Percentiles rank a stretch among this genome's conserved stretches.
Evolutionary conservation across 2,329 filamentous ascomycete species (phyloP).

Genomic region (Ophiostoma ulmi): DNA sequence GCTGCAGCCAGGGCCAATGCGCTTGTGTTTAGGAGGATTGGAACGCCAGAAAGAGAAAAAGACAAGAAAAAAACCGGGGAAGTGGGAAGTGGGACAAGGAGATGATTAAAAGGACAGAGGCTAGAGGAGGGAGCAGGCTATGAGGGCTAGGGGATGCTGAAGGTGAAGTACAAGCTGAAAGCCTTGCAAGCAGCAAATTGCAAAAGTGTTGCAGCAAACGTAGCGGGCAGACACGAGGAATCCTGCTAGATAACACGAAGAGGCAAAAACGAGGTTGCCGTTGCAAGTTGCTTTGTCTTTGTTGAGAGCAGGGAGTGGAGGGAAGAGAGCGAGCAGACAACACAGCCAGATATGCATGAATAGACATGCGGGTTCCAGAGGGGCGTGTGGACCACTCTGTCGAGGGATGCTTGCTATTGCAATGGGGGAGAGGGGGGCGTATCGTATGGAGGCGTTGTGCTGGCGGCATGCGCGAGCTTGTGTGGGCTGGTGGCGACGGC

Average conservation of each 20-base stretch:
- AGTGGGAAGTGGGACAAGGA: constrained; percentile 10
- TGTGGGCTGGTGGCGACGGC: not conserved
- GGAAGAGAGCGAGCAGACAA: not conserved
- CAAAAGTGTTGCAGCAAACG: not conserved
- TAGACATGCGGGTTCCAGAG: not conserved
- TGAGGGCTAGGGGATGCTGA: not conserved
- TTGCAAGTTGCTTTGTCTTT: no score
- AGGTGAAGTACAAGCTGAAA: constrained; percentile 5
- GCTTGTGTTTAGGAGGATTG: not conserved
- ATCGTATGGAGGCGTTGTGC: not conserved
- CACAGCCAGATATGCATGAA: not conserved
- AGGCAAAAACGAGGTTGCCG: no score
- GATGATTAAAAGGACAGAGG: constrained; percentile 2
- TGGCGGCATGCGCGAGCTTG: not conserved
- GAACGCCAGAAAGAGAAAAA: not conserved
- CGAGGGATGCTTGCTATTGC: not conserved
- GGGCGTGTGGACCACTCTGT: not conserved
- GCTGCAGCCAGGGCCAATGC: constrained; percentile 13
- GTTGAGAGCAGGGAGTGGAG: not conserved
- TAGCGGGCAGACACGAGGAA: not conserved
- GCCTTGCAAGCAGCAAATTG: constrained; percentile 2
- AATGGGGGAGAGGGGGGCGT: not conserved
- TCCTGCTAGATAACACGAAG: not conserved
- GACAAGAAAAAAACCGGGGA: constrained; percentile 1
- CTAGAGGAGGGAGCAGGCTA: not conserved